Base-by-base conservation (phyloP, 2,329 filamentous ascomycete species). In the Fusarium falciforme region DNA sequence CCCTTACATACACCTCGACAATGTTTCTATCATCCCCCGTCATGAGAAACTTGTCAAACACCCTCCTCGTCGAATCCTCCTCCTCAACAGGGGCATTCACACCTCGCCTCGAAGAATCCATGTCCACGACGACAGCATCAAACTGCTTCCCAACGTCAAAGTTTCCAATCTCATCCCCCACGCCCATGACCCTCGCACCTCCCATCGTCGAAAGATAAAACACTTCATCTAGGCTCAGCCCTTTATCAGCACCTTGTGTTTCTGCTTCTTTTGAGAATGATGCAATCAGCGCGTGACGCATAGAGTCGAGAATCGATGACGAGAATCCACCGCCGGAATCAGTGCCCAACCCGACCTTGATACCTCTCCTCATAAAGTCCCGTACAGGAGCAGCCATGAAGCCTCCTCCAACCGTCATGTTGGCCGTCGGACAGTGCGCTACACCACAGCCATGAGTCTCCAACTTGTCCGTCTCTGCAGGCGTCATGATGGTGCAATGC, bases 301-400 rank as follows among this genome's bases (percentile, higher is more conserved):
- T 90, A 1, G 86, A 85, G 68, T 89, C 87, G 1, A 91, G 82
- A 76, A 93, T 91, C 11, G 86, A 88, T 6, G 85, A 86, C 6
- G 89, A 89, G 79, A 89, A 92, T 0, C 91, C 90, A 33, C 90
- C 91, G 3, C 90, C 90, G 49, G 87, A 89, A 71, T 93, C 91
- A 0, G 91, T 93, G 0, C 91, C 91, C 0, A 93, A 80, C 0
- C 91, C 91, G n/a, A 93, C 89, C 68, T 92, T 91, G 77, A 93
- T 88, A 1, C 86, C 89, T 2, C 84, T 82, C 1, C 83, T 79
- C 6, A 93, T 81, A 62, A 91, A 91, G 27, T 89, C 85, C 1
- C 89, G 85, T 8, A 93, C 82, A 0, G 88, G 89, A 0, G 89
- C 90, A 1, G 87, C 87, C 90, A 91, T 90, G 81, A 89, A 91